Evolutionary conservation across 1,284 basidiomycete species (phyloP).

Genomic region (Hemileia vastatrix): DNA sequence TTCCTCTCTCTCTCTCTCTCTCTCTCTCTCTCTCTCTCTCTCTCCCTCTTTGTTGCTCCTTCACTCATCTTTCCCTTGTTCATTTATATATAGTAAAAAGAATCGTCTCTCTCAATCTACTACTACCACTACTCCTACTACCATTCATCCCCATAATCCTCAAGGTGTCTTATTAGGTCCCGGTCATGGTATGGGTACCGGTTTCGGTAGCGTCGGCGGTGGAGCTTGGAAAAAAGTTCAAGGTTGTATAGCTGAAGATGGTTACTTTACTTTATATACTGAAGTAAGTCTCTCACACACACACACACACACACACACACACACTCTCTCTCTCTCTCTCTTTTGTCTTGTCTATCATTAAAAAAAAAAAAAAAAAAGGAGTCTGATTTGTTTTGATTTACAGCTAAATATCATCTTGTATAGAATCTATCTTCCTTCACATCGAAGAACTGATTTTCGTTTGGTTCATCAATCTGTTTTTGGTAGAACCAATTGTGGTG

Average conservation of each 20-base stretch:
- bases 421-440: slow-evolving; percentile 18
- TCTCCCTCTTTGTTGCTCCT: background rate
- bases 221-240: slow-evolving; percentile 20
- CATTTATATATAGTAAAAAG: background rate
- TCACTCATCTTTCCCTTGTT: background rate
- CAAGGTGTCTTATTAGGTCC: background rate
- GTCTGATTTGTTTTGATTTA: background rate
- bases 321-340: background rate
- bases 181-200: slow-evolving; percentile 15
- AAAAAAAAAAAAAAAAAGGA: background rate
- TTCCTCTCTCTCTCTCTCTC: background rate
- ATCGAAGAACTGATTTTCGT: slow-evolving; percentile 18
- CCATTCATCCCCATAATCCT: background rate
- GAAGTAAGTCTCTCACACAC: background rate
- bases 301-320: background rate
- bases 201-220: slow-evolving; percentile 5
- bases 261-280: slow-evolving; percentile 16
- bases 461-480: slow-evolving; percentile 24
- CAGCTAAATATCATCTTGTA: slow-evolving; percentile 7
- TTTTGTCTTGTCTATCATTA: background rate
- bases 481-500: slow-evolving; percentile 17
- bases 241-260: slow-evolving; percentile 18
- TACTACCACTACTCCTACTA: background rate
- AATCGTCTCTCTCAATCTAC: background rate
- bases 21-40: slow-evolving; percentile 19